Evolutionary conservation across 108 stramenopile genomes (phyloP).

Genomic region (Ochromonas danica): DNA sequence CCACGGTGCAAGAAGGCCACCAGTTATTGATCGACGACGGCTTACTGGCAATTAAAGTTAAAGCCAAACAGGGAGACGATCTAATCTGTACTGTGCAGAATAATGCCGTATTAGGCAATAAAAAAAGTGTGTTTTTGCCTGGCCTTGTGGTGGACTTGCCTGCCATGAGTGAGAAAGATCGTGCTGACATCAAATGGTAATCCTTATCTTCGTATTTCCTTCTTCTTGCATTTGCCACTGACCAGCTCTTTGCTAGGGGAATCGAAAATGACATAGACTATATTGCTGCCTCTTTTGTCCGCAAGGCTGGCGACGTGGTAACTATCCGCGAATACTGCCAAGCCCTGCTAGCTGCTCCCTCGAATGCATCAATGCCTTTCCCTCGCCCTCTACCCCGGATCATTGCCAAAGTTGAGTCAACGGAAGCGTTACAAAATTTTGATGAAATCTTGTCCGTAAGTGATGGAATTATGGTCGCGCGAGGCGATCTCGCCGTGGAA

Average conservation of each 20-base stretch:
- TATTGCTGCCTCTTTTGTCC: conserved; percentile 93
- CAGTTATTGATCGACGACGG: conserved; percentile 93
- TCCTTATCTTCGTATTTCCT: background rate
- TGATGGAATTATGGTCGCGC: conserved; percentile 45
- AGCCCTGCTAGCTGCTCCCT: background rate
- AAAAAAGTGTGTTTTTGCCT: conserved; percentile 98
- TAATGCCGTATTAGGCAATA: conserved; percentile 44
- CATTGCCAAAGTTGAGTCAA: conserved; percentile 83
- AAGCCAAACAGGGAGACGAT: conserved; percentile 45
- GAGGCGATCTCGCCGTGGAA: conserved; percentile 62
- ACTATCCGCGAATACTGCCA: conserved; percentile 54
- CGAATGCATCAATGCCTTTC: background rate
- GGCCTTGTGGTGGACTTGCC: conserved; percentile 93
- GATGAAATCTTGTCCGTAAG: conserved; percentile 33
- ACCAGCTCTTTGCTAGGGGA: conserved; percentile 68
- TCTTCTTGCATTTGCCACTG: conserved; percentile 67
- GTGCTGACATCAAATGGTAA: background rate
- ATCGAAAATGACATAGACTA: conserved; percentile 82
- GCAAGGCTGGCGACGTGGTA: conserved; percentile 76
- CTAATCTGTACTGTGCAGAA: background rate
- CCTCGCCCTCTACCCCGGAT: conserved; percentile 61
- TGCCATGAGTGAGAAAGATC: conserved; percentile 75
- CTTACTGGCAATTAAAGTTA: conserved; percentile 80
- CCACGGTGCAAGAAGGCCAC: conserved; percentile 76
- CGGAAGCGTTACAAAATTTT: conserved; percentile 48